Evolutionary conservation across 495 filamentous ascomycete genomes (phyloP), one percentile per base, ranked within the genome.

Genomic region (Podospora conica): DNA sequence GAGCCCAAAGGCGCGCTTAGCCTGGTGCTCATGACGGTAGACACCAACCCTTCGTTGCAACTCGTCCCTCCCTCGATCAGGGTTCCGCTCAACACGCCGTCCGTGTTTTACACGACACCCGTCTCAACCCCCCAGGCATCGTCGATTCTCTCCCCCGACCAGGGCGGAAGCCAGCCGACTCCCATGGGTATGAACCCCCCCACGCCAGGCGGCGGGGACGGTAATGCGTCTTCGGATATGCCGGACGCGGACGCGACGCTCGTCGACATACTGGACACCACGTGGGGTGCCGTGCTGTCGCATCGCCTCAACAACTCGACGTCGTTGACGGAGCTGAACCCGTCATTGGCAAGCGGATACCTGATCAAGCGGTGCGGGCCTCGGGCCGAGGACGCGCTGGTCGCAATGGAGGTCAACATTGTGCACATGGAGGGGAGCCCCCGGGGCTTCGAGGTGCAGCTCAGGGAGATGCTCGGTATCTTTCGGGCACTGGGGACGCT

Each of bases 401-500:
- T 85, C 29, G 75, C 83, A 0, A 82, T 91, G 78, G 85, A 85
- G 57, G 83, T 92, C 24, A 90, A 90, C 66, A 75, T 92, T 1
- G 71, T 93, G 24, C 82, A 89, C 64, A 81, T 80, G 61, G 82
- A 84, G 56, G 77, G 75, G 29, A 79, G 71, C 29, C 80, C 81
- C 21, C 78, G 84, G 40, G 29, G 81, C 33, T 83, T 86, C 53
- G 90, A 91, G 64, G 73, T 75, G 20, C 71, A 91, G 22, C 73
- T 97, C 27, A 83, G 82, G 69, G 92, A 96, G 66, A 84, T 90
- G 63, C 74, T 96, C 65, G 78, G 75, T n/a, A 86, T 88, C 78
- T 96, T 92, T 76, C 78, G 91, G 53, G 87, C 86, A n/a, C 74
- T 98, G 64, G 87, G 85, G 0, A 86, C 87, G 27, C 79, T 97